These are phyloP conservation scores for Monosporascus sp. DNA, from an alignment of 2,329 filamentous ascomycete genomes.

Conservation along the genomic window DNA sequence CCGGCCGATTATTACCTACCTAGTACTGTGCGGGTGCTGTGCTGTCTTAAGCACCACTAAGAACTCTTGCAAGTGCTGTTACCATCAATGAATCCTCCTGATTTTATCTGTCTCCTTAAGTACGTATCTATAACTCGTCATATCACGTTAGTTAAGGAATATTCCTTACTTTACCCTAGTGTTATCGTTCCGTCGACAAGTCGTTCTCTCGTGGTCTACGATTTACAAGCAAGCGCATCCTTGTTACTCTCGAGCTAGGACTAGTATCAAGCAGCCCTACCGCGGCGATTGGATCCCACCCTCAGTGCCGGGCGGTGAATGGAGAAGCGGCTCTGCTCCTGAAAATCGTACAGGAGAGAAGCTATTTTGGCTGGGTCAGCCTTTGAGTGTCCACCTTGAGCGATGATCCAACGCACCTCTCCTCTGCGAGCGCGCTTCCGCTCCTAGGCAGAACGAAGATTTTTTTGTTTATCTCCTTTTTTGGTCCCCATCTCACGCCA, in stretches of 20 bases:
- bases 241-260: not conserved
- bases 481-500: not conserved
- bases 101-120: too few species aligned
- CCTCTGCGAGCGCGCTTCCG: not conserved
- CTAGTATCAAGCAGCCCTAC: not conserved
- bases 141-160: too few species aligned
- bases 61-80: too few species aligned
- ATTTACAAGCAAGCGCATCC: too few species aligned
- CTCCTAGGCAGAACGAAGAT: not conserved
- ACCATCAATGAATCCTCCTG: too few species aligned
- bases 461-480: slow-evolving; percentile 2
- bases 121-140: too few species aligned
- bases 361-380: not conserved
- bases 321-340: not conserved
- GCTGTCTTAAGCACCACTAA: too few species aligned
- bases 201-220: too few species aligned
- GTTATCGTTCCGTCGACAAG: too few species aligned
- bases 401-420: not conserved
- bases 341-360: not conserved
- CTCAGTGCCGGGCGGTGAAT: not conserved
- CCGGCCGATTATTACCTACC: too few species aligned
- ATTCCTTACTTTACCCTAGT: too few species aligned
- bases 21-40: too few species aligned
- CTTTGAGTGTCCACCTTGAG: not conserved
- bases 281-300: not conserved